These are phyloP conservation scores for Emmonsia crescens DNA, from an alignment of 2,329 filamentous ascomycete species.

Conservation along the genomic window DNA sequence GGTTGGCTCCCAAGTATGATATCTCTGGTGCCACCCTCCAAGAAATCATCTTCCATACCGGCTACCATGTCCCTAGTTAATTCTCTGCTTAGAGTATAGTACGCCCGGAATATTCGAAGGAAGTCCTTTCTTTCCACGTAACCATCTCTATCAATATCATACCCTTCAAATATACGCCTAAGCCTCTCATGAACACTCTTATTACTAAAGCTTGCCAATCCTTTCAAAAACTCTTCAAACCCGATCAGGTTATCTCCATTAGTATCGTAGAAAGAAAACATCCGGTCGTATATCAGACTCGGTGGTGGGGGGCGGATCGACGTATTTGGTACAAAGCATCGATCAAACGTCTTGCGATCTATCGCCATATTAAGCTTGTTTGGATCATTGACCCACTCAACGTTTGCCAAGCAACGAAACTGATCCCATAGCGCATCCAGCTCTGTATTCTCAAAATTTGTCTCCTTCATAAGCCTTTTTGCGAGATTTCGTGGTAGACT, in stretches of 20 bases:
- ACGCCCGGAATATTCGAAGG: constrained; percentile 80
- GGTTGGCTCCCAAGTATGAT: constrained; percentile 65
- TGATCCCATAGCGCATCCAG: constrained; percentile 94
- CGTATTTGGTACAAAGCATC: constrained; percentile 76
- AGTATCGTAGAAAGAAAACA: constrained; percentile 93
- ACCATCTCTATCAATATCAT: constrained; percentile 82
- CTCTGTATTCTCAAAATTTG: constrained; percentile 72
- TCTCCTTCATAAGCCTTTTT: constrained; percentile 57
- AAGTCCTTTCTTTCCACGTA: constrained; percentile 80
- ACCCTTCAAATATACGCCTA: constrained; percentile 69
- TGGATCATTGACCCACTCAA: constrained; percentile 72
- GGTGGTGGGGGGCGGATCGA: constrained; percentile 66
- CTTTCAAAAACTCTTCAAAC: constrained; percentile 83
- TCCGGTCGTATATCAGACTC: constrained; percentile 87
- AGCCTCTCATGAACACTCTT: constrained; percentile 55
- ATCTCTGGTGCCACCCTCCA: constrained; percentile 64
- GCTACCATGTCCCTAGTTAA: constrained; percentile 76
- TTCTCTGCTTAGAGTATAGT: constrained; percentile 82
- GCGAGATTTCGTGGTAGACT: constrained; percentile 58
- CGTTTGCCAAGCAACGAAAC: constrained; percentile 86
- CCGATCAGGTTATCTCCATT: constrained; percentile 82
- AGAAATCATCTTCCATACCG: constrained; percentile 64
- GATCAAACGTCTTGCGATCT: constrained; percentile 85
- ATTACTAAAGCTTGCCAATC: constrained; percentile 56
- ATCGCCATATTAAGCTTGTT: constrained; percentile 70